Evolutionary conservation across 441 rosid species (phyloP).

Genomic region (Melastoma candidum): DNA sequence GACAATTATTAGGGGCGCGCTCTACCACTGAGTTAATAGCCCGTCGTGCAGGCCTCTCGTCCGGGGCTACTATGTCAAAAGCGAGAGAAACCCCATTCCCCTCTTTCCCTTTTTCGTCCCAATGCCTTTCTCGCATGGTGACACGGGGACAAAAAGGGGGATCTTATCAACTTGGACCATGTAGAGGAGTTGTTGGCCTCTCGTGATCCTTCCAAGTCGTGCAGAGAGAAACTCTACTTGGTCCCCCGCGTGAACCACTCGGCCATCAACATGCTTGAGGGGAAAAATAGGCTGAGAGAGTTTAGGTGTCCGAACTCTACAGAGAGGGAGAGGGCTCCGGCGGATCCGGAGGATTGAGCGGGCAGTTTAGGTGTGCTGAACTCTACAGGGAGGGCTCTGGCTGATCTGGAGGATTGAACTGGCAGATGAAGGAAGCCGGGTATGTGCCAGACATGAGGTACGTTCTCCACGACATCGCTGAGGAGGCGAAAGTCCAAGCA

Average conservation of each 20-base stretch:
- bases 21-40: too few species aligned
- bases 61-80: too few species aligned
- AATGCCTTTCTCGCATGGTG: too few species aligned
- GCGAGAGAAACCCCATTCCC: too few species aligned
- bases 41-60: too few species aligned
- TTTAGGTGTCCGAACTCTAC: slow-evolving; percentile 10
- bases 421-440: slow-evolving; percentile 13
- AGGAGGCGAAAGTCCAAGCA: slow-evolving; percentile 10
- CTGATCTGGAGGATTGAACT: slow-evolving; percentile 6
- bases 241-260: slow-evolving; percentile 5
- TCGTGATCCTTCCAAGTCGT: slow-evolving; percentile 2
- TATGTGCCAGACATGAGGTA: slow-evolving; percentile 14
- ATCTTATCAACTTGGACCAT: not conserved
- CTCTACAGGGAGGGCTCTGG: slow-evolving; percentile 6
- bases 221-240: slow-evolving; percentile 2
- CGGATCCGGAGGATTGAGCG: slow-evolving; percentile 7
- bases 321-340: not conserved
- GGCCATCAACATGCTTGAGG: slow-evolving; percentile 10
- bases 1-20: too few species aligned
- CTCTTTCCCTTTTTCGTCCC: too few species aligned
- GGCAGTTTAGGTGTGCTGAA: slow-evolving; percentile 8
- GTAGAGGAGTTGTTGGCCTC: slow-evolving; percentile 5
- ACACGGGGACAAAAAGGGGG: too few species aligned
- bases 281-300: slow-evolving; percentile 9
- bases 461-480: slow-evolving; percentile 10